Base-by-base conservation (phyloP, 352 stramenopile genomes). In the Thraustochytrium sp. region DNA sequence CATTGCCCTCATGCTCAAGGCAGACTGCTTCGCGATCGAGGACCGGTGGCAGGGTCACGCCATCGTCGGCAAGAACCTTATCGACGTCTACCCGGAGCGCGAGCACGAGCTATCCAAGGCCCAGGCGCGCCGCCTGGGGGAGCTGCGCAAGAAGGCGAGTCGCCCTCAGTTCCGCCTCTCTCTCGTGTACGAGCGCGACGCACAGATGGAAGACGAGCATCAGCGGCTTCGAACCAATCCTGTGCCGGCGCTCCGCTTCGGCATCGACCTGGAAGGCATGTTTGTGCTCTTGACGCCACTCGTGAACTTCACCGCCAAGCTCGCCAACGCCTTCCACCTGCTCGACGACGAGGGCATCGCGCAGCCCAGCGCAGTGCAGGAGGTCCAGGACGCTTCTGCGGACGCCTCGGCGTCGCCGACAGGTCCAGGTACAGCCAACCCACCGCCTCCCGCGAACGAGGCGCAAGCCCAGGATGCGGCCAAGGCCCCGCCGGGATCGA, bases 251-350 rank as follows among this genome's bases (percentile, higher is more conserved):
- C 38, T 72, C 13, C 16, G 18, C 36, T 44, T 82, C 31, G 74
- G 53, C 16, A 73, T 82, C 23, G 36, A 73, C 16, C 26, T 82
- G 0, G 53, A 82, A 29, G 53, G 74, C 36, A 29, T 73, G 18
- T 76, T 61, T 61, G 74, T 82, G 53, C 40, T 82, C 5, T 0
- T 55, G 23, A 82, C 74, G 34, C 34, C 74, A 5, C 55, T 82
- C 11, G 1, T 82, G 3, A 31, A 42, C 29, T 73, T 82, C 4
- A 18, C 5, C 2, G n/a, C 29, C 29, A 51, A 55, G 38, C 5
- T 72, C 23, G 59, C 59, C 8, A 44, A 21, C 11, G 59, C 59
- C 16, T 72, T 72, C 26, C 16, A 31, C 21, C 59, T 72, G 8
- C 40, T 76, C 46, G 63, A 76, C 31, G 63, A 76, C 5, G 23